Percentiles rank a stretch among this genome's conserved stretches.
phyloP scores from a whole-genome alignment of 2,329 filamentous ascomycete genomes.

The Hypoxylon sp. region DNA sequence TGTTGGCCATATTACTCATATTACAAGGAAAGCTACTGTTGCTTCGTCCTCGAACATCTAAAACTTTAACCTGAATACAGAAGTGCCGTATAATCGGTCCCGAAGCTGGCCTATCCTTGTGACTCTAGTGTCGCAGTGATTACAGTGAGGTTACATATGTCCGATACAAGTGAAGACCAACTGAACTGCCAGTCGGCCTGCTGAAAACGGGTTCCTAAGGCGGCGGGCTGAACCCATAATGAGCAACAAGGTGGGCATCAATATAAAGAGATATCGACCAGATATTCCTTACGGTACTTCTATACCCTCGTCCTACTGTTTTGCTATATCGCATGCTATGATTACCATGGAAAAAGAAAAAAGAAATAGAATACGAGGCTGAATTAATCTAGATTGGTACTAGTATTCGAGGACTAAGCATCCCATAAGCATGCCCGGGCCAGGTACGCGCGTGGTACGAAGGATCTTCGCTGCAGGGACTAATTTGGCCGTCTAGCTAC shows the following conservation, averaged over 20 bases:
- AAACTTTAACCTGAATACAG: constrained; percentile 1
- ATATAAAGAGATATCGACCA: neutral
- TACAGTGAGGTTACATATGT: neutral
- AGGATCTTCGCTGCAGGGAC: constrained; percentile 30
- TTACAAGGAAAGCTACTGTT: neutral
- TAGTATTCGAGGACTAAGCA: neutral
- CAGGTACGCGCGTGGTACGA: constrained; percentile 10
- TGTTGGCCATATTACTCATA: neutral
- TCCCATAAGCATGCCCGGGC: neutral
- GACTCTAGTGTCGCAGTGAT: constrained; percentile 10
- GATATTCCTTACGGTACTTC: constrained; percentile 9
- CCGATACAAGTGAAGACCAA: neutral
- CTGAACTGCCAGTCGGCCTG: constrained; percentile 13
- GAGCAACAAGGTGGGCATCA: neutral
- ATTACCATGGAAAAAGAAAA: neutral
- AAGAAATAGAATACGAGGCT: neutral
- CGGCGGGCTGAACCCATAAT: neutral
- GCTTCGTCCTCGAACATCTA: neutral
- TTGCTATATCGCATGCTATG: neutral
- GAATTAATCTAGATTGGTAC: neutral
- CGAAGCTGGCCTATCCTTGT: neutral
- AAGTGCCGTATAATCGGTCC: constrained; percentile 4
- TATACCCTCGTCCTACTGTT: neutral
- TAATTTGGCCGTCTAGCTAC: neutral
- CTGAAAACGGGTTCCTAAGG: neutral